Evolutionary conservation across 495 filamentous ascomycete genomes (phyloP).

Genomic region (Neurospora sp.): DNA sequence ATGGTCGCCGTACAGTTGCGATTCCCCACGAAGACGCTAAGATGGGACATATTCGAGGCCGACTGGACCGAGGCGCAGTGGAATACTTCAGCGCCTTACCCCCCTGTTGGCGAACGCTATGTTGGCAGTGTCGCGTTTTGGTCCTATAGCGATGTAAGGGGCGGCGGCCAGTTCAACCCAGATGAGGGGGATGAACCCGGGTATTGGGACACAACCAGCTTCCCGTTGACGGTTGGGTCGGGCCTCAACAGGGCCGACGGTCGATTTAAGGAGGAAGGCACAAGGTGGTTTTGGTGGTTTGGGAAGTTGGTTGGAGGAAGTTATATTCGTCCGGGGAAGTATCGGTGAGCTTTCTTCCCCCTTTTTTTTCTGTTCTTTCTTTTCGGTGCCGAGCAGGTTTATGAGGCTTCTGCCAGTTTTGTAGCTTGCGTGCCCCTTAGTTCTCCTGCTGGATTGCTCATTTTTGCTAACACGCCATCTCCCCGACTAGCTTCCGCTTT

Average conservation of each 20-base stretch:
- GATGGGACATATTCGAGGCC: constrained; percentile 21
- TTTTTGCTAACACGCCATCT: not conserved
- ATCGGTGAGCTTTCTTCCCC: constrained; percentile 15
- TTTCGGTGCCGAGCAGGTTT: not conserved
- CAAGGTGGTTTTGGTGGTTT: constrained; percentile 20
- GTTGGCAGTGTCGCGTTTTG: constrained; percentile 24
- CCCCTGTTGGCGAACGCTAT: constrained; percentile 23
- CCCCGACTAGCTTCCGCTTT: constrained; percentile 11
- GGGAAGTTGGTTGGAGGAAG: constrained; percentile 25
- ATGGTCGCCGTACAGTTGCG: constrained; percentile 17
- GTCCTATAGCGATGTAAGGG: constrained; percentile 1
- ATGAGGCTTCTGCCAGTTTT: not conserved
- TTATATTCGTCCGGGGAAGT: constrained; percentile 26
- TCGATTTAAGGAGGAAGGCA: not conserved
- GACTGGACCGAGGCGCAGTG: constrained; percentile 21
- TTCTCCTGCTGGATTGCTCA: not conserved
- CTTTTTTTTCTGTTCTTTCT: not conserved
- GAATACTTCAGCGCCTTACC: constrained; percentile 11
- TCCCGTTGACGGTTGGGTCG: constrained; percentile 17
- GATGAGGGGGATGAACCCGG: constrained; percentile 5
- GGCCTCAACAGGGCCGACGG: constrained; percentile 1
- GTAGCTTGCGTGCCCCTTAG: not conserved
- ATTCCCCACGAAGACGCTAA: constrained; percentile 19
- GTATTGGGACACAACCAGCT: constrained; percentile 10
- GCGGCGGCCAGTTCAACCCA: constrained; percentile 6